A percentile compares a stretch with the other conserved stretches of the same genome.
phyloP scores from a whole-genome alignment of 768 basidiomycete genomes.

The Suillus subaureus region DNA sequence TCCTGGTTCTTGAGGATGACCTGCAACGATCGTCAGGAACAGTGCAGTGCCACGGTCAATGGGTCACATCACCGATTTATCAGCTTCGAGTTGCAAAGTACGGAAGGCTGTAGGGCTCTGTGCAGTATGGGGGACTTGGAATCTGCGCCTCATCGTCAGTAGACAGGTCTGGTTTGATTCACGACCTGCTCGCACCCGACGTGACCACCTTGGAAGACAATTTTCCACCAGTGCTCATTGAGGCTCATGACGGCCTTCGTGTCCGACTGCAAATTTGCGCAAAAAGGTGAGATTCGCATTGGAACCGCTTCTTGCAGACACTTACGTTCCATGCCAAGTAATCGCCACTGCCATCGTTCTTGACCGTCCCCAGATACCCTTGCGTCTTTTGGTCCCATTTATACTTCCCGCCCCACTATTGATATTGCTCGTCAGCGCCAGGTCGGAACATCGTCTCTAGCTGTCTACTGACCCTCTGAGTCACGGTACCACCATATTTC shows the following conservation, averaged over 20 bases:
- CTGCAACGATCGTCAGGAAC: not conserved
- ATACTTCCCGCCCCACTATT: not conserved
- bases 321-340: not conserved
- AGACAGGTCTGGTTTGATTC: not conserved
- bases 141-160: not conserved
- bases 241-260: not conserved
- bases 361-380: not conserved
- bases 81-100: not conserved
- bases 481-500: too few species aligned
- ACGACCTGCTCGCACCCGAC: not conserved
- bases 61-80: not conserved
- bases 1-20: not conserved
- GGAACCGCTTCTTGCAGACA: not conserved
- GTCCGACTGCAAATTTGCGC: not conserved
- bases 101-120: too few species aligned
- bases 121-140: not conserved
- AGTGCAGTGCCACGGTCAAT: not conserved
- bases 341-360: not conserved
- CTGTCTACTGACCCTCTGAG: not conserved
- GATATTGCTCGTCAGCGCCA: not conserved
- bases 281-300: not conserved
- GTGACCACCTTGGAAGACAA: rapidly evolving
- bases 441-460: not conserved
- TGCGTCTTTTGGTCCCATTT: too few species aligned
- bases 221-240: not conserved